A percentile compares a stretch with the other conserved stretches of the same genome.
These are phyloP conservation scores for Nannochloropsis granulata DNA, from an alignment of 108 stramenopile genomes.

Conservation along the genomic window DNA sequence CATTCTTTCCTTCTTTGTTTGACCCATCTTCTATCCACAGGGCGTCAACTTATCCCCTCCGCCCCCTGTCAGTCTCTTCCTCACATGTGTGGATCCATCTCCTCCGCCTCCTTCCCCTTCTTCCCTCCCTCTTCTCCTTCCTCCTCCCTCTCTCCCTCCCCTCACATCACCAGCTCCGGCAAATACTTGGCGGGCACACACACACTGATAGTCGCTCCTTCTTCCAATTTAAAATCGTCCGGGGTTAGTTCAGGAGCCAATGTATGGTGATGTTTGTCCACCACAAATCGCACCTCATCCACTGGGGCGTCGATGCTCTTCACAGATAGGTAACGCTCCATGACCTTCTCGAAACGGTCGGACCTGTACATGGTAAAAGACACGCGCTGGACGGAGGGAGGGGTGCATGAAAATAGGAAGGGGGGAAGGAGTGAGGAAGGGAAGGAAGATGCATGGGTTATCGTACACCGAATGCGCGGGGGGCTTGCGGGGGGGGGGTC, in stretches of 20 bases:
- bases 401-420: too few relatives aligned
- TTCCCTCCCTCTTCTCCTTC: background rate
- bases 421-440: too few relatives aligned
- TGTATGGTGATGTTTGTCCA: background rate
- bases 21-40: too few relatives aligned
- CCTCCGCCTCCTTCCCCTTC: background rate
- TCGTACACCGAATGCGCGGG: too few relatives aligned
- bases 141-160: background rate
- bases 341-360: background rate
- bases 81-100: background rate
- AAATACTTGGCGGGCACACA: background rate
- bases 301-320: background rate
- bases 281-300: background rate
- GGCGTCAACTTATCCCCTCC: too few relatives aligned
- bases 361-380: background rate
- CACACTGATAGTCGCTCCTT: background rate
- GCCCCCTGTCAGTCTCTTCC: too few relatives aligned
- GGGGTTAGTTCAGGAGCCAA: background rate
- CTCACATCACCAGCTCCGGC: background rate
- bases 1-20: too few relatives aligned
- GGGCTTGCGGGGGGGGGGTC: too few relatives aligned
- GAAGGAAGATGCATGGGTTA: too few relatives aligned
- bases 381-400: background rate
- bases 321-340: background rate
- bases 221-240: background rate